Evolutionary conservation across 208 protist species (phyloP).

Genomic region (Leishmania major): DNA sequence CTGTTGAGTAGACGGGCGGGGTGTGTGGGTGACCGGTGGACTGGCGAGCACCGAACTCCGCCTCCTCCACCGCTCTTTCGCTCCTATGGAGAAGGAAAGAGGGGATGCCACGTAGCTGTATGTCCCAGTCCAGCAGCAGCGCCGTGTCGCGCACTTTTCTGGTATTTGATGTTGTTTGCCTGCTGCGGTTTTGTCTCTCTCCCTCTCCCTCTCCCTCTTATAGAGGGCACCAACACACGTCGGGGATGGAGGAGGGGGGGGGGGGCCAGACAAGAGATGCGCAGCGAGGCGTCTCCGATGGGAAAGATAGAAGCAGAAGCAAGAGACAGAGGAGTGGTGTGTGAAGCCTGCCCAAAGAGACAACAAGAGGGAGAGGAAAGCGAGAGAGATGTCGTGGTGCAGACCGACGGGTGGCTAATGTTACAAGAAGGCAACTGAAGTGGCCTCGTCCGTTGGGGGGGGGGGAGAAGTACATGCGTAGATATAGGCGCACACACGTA

Average conservation of each 20-base stretch:
- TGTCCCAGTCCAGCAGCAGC: not conserved
- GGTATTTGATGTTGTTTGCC: not conserved
- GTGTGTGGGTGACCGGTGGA: not conserved
- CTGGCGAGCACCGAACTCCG: not conserved
- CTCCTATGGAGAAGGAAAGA: not conserved
- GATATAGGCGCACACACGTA: not conserved
- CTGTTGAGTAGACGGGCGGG: not conserved
- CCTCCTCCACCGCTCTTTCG: not conserved
- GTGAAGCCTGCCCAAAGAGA: not conserved
- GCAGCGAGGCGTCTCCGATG: not conserved
- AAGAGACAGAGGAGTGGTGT: conserved; percentile 5
- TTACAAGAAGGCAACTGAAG: not conserved
- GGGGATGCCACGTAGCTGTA: not conserved
- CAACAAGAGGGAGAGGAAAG: not conserved
- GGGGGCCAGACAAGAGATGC: not conserved
- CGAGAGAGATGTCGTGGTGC: conserved; percentile 1
- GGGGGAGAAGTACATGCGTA: too few relatives aligned
- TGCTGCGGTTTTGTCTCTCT: not conserved
- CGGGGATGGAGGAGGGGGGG: not conserved
- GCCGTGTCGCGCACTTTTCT: not conserved
- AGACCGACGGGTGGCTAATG: not conserved
- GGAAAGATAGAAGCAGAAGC: conserved; percentile 18
- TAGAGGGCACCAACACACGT: not conserved
- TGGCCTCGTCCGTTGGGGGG: not conserved
- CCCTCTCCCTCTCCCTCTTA: not conserved